phyloP scores from a whole-genome alignment of 164 flowering plant genomes.

The Vitis vinifera region ASM3070453v1 NC_081807.1:2095501-2096000 shows the following conservation, averaged over 20 bases:
- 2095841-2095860: constrained; percentile 52
- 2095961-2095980: constrained; percentile 63
- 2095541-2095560: constrained; percentile 75
- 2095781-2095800: constrained; percentile 61
- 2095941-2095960: constrained; percentile 21
- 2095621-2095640: constrained; percentile 3
- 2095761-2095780: constrained; percentile 81
- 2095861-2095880: constrained; percentile 42
- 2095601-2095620: constrained; percentile 47
- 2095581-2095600: constrained; percentile 37
- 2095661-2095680: constrained; percentile 41
- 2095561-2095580: constrained; percentile 62
- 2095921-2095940: constrained; percentile 18
- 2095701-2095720: constrained; percentile 59
- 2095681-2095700: constrained; percentile 80
- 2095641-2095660: not conserved
- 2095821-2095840: constrained; percentile 43
- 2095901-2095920: constrained; percentile 14
- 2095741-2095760: constrained; percentile 52
- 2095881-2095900: constrained; percentile 36
- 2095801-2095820: constrained; percentile 27
- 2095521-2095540: constrained; percentile 66
- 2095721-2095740: constrained; percentile 34
- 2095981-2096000: constrained; percentile 29
- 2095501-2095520: not conserved